These are phyloP conservation scores for Leptographium radiaticola DNA, from an alignment of 2,329 filamentous ascomycete species.

Conservation along the genomic window DNA sequence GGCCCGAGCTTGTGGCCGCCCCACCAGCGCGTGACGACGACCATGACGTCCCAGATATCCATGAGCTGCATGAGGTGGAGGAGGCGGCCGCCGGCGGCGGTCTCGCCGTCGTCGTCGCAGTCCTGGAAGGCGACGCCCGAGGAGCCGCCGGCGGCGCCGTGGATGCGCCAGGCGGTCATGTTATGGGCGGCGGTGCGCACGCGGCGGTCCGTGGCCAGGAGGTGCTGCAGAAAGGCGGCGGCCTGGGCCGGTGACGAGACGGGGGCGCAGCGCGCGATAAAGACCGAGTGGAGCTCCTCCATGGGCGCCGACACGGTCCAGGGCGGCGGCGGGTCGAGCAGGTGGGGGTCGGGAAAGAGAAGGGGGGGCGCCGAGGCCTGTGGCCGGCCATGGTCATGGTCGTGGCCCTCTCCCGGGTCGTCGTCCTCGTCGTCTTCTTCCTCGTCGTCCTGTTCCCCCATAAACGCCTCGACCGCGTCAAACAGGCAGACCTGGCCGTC, in stretches of 20 bases:
- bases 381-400: neutral
- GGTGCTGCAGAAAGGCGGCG: slow-evolving; percentile 54
- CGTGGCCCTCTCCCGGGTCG: neutral
- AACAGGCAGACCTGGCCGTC: slow-evolving; percentile 76
- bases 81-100: slow-evolving; percentile 73
- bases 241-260: slow-evolving; percentile 63
- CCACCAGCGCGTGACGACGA: slow-evolving; percentile 92
- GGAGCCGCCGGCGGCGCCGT: slow-evolving; percentile 38
- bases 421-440: slow-evolving; percentile 5
- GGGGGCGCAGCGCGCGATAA: slow-evolving; percentile 62
- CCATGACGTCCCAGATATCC: slow-evolving; percentile 84
- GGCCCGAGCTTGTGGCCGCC: slow-evolving; percentile 83
- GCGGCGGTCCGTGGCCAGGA: slow-evolving; percentile 72
- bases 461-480: slow-evolving; percentile 72
- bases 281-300: slow-evolving; percentile 75
- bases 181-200: slow-evolving; percentile 85
- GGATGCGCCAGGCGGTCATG: slow-evolving; percentile 87
- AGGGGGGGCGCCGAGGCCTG: too few species aligned
- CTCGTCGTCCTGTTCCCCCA: slow-evolving; percentile 22
- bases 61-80: slow-evolving; percentile 89
- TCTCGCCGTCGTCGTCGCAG: slow-evolving; percentile 92
- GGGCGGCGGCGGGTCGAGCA: slow-evolving; percentile 23
- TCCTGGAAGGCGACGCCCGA: slow-evolving; percentile 58
- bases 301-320: slow-evolving; percentile 68
- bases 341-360: neutral